Conservation (phyloP, 2,329 filamentous ascomycete species). For the Plenodomus tracheiphilus region DNA sequence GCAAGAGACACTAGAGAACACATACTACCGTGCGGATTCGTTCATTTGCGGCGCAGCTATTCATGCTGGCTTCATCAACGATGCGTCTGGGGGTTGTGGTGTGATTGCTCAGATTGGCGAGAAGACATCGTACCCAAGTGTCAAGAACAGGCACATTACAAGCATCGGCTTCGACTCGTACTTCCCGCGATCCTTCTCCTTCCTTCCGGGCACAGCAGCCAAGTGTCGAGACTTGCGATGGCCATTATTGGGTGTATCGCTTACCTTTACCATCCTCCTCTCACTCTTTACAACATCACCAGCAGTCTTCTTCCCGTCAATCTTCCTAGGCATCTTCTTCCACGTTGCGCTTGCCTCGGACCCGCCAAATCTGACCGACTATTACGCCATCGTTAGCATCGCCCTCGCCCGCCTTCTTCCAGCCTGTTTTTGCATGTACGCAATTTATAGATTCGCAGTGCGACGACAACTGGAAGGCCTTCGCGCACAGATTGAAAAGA, state of each 20-base stretch:
- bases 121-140: constrained; percentile 64
- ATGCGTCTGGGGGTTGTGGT: constrained; percentile 76
- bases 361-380: constrained; percentile 69
- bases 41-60: constrained; percentile 85
- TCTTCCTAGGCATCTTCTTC: constrained; percentile 82
- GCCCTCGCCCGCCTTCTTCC: constrained; percentile 83
- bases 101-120: constrained; percentile 75
- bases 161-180: constrained; percentile 82
- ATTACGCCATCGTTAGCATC: constrained; percentile 74
- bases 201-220: constrained; percentile 67
- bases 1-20: constrained; percentile 46
- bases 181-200: constrained; percentile 85
- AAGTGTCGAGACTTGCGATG: constrained; percentile 78
- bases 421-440: constrained; percentile 82
- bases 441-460: constrained; percentile 83
- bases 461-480: constrained; percentile 71
- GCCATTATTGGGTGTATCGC: constrained; percentile 78
- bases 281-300: constrained; percentile 82
- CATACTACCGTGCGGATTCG: constrained; percentile 84
- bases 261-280: constrained; percentile 75
- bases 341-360: constrained; percentile 90
- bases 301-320: constrained; percentile 79
- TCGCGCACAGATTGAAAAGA: constrained; percentile 85
- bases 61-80: constrained; percentile 76
- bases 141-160: constrained; percentile 71